These are phyloP conservation scores for Diaporthe batatas DNA, from an alignment of 2,329 filamentous ascomycete genomes.

Conservation along the genomic window DNA sequence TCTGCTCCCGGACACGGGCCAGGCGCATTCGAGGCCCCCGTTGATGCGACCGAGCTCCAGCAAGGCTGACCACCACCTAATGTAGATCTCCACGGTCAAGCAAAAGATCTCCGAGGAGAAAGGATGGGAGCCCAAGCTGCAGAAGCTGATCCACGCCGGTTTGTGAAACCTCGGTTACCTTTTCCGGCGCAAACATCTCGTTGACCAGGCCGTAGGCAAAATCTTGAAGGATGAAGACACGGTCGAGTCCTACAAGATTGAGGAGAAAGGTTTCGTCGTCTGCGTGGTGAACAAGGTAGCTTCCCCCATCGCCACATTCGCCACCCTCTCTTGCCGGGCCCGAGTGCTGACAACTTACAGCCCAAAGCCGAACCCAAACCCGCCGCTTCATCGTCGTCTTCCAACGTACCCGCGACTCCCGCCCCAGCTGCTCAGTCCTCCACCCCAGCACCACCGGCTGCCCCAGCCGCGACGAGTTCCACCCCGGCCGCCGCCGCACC, in stretches of 20 bases:
- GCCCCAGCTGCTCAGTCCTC: conserved; percentile 63
- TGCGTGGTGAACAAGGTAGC: conserved; percentile 97
- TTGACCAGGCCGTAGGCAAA: conserved; percentile 77
- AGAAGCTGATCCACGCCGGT: conserved; percentile 99
- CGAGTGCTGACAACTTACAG: conserved; percentile 56
- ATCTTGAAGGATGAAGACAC: conserved; percentile 98
- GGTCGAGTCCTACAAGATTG: conserved; percentile 96
- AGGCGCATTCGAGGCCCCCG: conserved; percentile 33
- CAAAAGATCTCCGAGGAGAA: conserved; percentile 92
- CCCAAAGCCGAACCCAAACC: conserved; percentile 75
- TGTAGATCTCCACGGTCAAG: conserved; percentile 89
- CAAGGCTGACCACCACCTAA: conserved; percentile 44
- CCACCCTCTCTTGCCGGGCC: conserved; percentile 27
- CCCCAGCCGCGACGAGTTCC: conserved; percentile 62
- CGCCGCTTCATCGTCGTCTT: conserved; percentile 68
- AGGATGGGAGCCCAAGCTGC: conserved; percentile 89
- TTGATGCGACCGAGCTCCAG: conserved; percentile 29
- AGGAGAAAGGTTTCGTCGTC: conserved; percentile 99
- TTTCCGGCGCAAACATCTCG: conserved; percentile 27
- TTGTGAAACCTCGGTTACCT: conserved; percentile 51
- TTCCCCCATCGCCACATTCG: conserved; percentile 25
- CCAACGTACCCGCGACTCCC: conserved; percentile 73
- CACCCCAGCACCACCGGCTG: conserved; percentile 63
- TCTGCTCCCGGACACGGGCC: conserved; percentile 19
- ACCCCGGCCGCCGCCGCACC: conserved; percentile 61